A percentile compares a stretch with the other conserved stretches of the same genome.
phyloP scores from a whole-genome alignment of 2,329 filamentous ascomycete species.

The Sporothrix protearum region DNA sequence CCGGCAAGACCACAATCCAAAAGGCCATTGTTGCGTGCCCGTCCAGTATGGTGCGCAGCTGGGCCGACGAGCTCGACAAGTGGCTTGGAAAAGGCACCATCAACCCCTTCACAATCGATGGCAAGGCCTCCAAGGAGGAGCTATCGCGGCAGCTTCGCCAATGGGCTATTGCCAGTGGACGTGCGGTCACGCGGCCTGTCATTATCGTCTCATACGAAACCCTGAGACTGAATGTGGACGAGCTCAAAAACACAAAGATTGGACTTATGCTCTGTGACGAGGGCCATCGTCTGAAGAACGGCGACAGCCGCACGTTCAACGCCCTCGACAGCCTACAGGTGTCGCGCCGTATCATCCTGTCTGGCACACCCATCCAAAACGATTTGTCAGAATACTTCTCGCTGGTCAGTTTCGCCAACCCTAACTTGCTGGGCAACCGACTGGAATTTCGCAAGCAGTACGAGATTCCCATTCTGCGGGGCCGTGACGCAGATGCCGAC shows the following conservation, averaged over 20 bases:
- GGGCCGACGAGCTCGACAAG: slow-evolving; percentile 95
- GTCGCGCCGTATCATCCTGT: slow-evolving; percentile 85
- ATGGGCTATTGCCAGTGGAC: slow-evolving; percentile 90
- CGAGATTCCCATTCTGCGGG: slow-evolving; percentile 86
- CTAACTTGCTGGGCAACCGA: slow-evolving; percentile 81
- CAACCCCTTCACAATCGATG: slow-evolving; percentile 91
- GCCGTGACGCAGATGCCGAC: slow-evolving; percentile 84
- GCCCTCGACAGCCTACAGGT: slow-evolving; percentile 90
- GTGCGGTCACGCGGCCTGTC: slow-evolving; percentile 83
- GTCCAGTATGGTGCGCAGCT: slow-evolving; percentile 93
- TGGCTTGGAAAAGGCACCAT: slow-evolving; percentile 93
- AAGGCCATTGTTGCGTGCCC: slow-evolving; percentile 97
- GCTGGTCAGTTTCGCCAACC: slow-evolving; percentile 93
- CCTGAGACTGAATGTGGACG: slow-evolving; percentile 82
- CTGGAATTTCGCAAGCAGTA: slow-evolving; percentile 91
- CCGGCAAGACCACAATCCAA: slow-evolving; percentile 89
- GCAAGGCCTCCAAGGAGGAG: slow-evolving; percentile 93
- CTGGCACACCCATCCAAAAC: slow-evolving; percentile 96
- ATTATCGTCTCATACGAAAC: slow-evolving; percentile 99
- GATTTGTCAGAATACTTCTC: slow-evolving; percentile 98
- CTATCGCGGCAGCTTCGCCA: slow-evolving; percentile 85
- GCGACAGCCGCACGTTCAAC: slow-evolving; percentile 90
- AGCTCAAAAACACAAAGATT: slow-evolving; percentile 84
- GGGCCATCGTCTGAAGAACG: slow-evolving; percentile 94
- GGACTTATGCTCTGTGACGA: slow-evolving; percentile 94